Evolutionary conservation across 2,329 filamentous ascomycete genomes (phyloP), one percentile per base, ranked within the genome.

Genomic region (Lachnellula subtilissima): DNA sequence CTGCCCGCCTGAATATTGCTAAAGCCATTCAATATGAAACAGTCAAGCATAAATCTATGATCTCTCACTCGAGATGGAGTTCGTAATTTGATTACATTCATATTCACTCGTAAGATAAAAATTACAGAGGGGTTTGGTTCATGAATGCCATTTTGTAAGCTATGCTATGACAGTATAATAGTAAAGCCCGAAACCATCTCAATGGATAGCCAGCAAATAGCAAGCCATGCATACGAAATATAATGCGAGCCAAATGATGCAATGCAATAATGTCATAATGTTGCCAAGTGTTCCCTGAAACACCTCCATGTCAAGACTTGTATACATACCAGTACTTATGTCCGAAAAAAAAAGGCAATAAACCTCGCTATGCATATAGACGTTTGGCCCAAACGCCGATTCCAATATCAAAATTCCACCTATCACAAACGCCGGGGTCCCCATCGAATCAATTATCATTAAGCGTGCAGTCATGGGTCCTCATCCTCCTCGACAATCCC

Each of bases 401-500:
- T n/a, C 52, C 52, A 48, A 35, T 32, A 51, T 14, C 50, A 57
- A 53, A 59, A 37, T 39, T 54, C 48, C 56, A 53, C 50, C 52
- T 43, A 49, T 42, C 46, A 45, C 25, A 45, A 47, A 53, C 49
- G 25, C 54, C 50, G 48, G 22, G 17, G 36, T 45, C n/a, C 22
- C 22, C 23, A 32, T 55, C 53, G 23, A 28, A 14, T 36, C 49
- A 52, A 56, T 54, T 48, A 60, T 55, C 56, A 60, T 61, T 52
- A 53, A 36, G 43, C 49, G n/a, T 48, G 36, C 42, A 37, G 43
- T 61, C 53, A 59, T 53, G 23, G 28, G 32, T 59, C 59, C 17
- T 63, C 59, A 11, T 62, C 59, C 48, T 65, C 61, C 46, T 64
- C 64, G 23, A 63, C 52, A 25, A 50, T 48, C 9, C 28, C 28